Percentiles rank a stretch among this genome's conserved stretches.
Evolutionary conservation across 257 asterid species (phyloP).

Genomic region (Pogostemon cablin): DNA sequence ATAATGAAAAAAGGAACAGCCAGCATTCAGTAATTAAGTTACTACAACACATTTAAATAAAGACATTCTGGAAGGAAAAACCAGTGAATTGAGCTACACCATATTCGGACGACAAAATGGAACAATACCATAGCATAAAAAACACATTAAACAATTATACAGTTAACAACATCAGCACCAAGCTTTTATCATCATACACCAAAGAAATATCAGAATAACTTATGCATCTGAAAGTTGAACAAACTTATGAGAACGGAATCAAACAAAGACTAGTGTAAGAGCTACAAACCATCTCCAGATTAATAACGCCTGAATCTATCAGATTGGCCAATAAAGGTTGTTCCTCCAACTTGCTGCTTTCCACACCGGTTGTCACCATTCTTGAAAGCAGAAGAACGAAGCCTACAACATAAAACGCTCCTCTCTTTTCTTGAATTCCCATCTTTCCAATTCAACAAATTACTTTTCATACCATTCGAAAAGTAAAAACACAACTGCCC

Average conservation of each 20-base stretch:
- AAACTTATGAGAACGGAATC: neutral
- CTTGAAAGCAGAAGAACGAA: conserved; percentile 47
- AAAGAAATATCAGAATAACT: neutral
- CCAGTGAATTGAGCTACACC: neutral
- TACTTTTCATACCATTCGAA: conserved; percentile 46
- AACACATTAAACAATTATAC: neutral
- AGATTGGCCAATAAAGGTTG: conserved; percentile 47
- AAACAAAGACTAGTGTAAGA: conserved; percentile 28
- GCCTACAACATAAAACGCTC: conserved; percentile 42
- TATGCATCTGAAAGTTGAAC: conserved; percentile 14
- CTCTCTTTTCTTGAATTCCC: conserved; percentile 52
- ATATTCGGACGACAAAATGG: neutral
- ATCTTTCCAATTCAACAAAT: conserved; percentile 35
- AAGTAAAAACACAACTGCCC: conserved; percentile 25
- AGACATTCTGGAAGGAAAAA: neutral
- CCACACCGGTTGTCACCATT: conserved; percentile 43
- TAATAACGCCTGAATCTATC: conserved; percentile 47
- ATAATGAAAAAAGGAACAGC: no score
- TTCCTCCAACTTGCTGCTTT: conserved; percentile 42
- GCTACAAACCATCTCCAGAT: conserved; percentile 55
- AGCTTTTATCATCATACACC: conserved; percentile 1
- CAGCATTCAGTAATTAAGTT: no score
- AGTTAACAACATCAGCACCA: conserved; percentile 3
- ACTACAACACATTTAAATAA: no score
- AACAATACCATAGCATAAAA: neutral